Conservation (phyloP, 2,329 filamentous ascomycete species). For the Xylariales sp. region DNA sequence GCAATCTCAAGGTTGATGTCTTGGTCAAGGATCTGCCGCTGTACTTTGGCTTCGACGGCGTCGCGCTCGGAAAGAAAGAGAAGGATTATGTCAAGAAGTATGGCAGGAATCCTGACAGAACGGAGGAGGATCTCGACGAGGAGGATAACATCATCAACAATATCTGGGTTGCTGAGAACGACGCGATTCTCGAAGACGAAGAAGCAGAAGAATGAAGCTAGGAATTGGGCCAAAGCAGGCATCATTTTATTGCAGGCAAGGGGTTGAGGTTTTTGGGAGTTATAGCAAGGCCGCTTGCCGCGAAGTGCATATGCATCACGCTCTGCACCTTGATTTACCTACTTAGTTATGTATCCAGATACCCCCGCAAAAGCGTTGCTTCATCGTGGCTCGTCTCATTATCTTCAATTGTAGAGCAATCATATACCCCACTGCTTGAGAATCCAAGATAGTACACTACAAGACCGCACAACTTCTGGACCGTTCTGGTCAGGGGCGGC, state of each 20-base stretch:
- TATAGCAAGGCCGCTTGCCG: too few species aligned
- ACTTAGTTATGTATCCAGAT: too few species aligned
- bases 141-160: slow-evolving; percentile 34
- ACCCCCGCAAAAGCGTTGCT: too few species aligned
- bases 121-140: slow-evolving; percentile 40
- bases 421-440: too few species aligned
- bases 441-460: too few species aligned
- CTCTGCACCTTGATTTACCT: too few species aligned
- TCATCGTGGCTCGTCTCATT: too few species aligned
- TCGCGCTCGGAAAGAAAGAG: slow-evolving; percentile 48
- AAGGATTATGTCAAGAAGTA: slow-evolving; percentile 30
- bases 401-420: too few species aligned
- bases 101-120: slow-evolving; percentile 46
- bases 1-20: slow-evolving; percentile 50
- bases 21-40: slow-evolving; percentile 40
- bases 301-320: too few species aligned
- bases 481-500: too few species aligned
- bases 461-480: too few species aligned
- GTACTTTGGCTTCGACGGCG: slow-evolving; percentile 44
- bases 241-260: not conserved
- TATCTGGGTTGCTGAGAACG: slow-evolving; percentile 11
- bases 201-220: not conserved
- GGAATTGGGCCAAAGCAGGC: not conserved
- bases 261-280: not conserved
- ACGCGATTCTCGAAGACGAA: not conserved